Evolutionary conservation across 1,284 basidiomycete species (phyloP).

Genomic region (Cryptococcus jaspeensis): DNA sequence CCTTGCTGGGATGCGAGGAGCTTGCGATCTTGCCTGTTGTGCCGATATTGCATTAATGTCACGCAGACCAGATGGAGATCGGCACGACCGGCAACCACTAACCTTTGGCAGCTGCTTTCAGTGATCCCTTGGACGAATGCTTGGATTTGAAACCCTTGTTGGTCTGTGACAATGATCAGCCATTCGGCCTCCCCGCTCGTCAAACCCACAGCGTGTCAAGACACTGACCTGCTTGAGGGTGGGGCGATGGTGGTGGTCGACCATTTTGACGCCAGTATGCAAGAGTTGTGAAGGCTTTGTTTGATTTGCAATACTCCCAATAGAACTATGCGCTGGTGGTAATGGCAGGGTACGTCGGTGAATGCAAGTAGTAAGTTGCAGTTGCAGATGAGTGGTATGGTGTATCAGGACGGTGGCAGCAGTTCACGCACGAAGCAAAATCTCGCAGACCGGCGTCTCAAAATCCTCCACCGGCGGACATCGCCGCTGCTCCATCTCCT

Average conservation of each 20-base stretch:
- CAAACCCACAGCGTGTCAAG: not conserved
- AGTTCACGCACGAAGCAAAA: too few relatives aligned
- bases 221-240: constrained; percentile 75
- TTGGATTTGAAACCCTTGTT: constrained; percentile 89
- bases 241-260: constrained; percentile 66
- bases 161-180: constrained; percentile 54
- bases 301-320: not conserved
- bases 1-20: constrained; percentile 19
- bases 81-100: constrained; percentile 20
- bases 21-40: constrained; percentile 63
- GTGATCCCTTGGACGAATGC: constrained; percentile 74
- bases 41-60: not conserved
- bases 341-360: too few relatives aligned
- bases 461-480: too few relatives aligned
- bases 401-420: too few relatives aligned
- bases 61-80: not conserved
- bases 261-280: constrained; percentile 21
- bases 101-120: constrained; percentile 83
- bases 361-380: too few relatives aligned
- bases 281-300: too few relatives aligned
- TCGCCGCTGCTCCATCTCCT: too few relatives aligned
- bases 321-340: not conserved
- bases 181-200: not conserved
- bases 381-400: too few relatives aligned
- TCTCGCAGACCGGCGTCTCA: too few relatives aligned